Conservation (phyloP, 1,139 yeast genomes). For the Wickerhamomyces sp. region DNA sequence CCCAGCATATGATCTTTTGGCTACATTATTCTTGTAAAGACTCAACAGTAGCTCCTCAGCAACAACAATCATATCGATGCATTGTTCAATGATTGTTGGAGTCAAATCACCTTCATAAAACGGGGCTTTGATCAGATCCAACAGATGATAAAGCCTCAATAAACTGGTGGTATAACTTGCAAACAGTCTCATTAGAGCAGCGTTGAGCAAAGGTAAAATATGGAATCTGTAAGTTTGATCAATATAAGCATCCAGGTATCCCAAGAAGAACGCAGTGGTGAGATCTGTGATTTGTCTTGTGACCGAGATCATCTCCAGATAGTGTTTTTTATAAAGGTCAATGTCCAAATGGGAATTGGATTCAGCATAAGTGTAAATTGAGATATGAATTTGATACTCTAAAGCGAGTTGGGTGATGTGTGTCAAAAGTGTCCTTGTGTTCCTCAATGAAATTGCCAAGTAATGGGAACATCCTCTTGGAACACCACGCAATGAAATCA, state of each 20-base stretch:
- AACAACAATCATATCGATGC: background rate
- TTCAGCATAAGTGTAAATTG: constrained; percentile 3
- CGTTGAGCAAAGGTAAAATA: constrained; percentile 1
- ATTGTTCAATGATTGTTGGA: background rate
- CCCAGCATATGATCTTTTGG: constrained; percentile 3
- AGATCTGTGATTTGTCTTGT: constrained; percentile 1
- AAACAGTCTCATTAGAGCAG: background rate
- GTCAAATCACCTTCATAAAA: background rate
- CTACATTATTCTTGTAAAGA: background rate
- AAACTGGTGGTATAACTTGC: background rate
- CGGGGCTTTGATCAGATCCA: constrained; percentile 1
- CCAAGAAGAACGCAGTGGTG: constrained; percentile 2
- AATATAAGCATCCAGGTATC: constrained; percentile 1
- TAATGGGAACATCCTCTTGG: background rate
- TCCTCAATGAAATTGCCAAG: background rate
- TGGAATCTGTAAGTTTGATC: background rate
- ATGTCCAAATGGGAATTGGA: constrained; percentile 2
- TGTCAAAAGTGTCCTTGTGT: constrained; percentile 1
- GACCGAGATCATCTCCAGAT: background rate
- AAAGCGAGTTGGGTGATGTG: constrained; percentile 1
- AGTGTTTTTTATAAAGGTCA: constrained; percentile 1
- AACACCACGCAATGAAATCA: background rate
- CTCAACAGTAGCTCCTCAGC: background rate
- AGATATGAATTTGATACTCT: background rate
- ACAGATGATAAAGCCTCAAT: constrained; percentile 5